These are phyloP conservation scores for Globisporangium megalacanthum DNA, from an alignment of 352 stramenopile genomes.

Conservation along the genomic window DNA sequence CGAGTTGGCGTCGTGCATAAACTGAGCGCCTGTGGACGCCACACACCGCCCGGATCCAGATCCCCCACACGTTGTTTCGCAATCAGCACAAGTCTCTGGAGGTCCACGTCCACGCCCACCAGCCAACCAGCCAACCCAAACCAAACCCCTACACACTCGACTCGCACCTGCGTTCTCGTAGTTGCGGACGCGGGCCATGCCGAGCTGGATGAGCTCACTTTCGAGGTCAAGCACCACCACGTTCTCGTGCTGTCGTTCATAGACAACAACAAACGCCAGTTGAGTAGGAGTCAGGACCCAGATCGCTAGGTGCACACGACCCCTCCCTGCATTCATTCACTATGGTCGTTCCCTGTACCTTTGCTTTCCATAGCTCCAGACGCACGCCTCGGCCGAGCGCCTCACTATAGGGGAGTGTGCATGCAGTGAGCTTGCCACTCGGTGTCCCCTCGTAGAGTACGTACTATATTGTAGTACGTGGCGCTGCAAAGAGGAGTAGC, in stretches of 20 bases:
- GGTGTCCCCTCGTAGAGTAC: too few relatives aligned
- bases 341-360: conserved; percentile 25
- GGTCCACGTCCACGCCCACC: too few relatives aligned
- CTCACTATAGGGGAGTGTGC: conserved; percentile 33
- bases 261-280: neutral
- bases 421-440: neutral
- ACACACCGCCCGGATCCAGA: neutral
- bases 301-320: too few relatives aligned
- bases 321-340: too few relatives aligned
- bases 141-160: too few relatives aligned
- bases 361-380: conserved; percentile 83
- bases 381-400: conserved; percentile 71
- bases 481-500: neutral
- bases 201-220: conserved; percentile 79
- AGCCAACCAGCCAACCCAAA: neutral
- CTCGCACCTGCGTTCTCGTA: conserved; percentile 56
- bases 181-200: conserved; percentile 76
- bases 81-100: too few relatives aligned
- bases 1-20: conserved; percentile 67
- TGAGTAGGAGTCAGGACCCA: too few relatives aligned
- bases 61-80: too few relatives aligned
- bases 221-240: conserved; percentile 81
- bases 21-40: conserved; percentile 33
- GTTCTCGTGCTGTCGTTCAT: conserved; percentile 62
- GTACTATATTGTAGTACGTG: too few relatives aligned